Base-by-base conservation (phyloP, 1,284 basidiomycete species). In the Acaromyces ingoldii region DNA sequence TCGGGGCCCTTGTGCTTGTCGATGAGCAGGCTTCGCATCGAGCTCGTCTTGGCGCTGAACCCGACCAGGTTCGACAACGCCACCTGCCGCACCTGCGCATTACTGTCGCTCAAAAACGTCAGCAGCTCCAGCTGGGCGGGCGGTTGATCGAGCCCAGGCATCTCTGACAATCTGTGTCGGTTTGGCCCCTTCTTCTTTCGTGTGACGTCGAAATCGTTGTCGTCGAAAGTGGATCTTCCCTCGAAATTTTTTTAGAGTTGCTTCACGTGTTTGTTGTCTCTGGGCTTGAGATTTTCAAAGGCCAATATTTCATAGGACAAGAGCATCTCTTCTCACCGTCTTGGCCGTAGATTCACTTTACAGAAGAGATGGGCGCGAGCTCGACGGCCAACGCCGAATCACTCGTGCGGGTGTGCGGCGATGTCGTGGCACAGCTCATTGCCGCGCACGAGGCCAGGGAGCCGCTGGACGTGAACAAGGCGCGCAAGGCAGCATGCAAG, bases 351-450 rank as follows among this genome's bases (percentile, higher is more conserved):
- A n/a, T n/a, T n/a, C n/a, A n/a, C n/a, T n/a, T n/a, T n/a, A n/a
- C n/a, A n/a, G n/a, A n/a, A n/a, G n/a, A n/a, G 11, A 49, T 51
- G 47, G 28, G 28, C 24, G 26, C 40, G 19, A 22, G 19, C 22
- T 46, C 26, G 6, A 37, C 11, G 41, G 46, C 31, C 22, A 55
- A 13, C 42, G 88, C 91, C 4, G 92, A 96, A 77, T 82, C 85
- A 38, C 82, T 97, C 48, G 82, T 98, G 21, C 85, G 91, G 51
- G 89, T 91, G 49, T 93, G 90, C 24, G 91, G 92, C 10, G 90
- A 91, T 33, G 93, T 98, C 65, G 93, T 93, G 28, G 83, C 89
- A 63, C 89, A 92, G 70, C 84, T 99, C 61, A 91, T 97, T 68
- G 85, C 86, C 59, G 88, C 91, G 0, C 87, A 95, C 72, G 85